phyloP scores from a whole-genome alignment of 441 rosid genomes.

The Cnidoscolus chayamansa region DNA sequence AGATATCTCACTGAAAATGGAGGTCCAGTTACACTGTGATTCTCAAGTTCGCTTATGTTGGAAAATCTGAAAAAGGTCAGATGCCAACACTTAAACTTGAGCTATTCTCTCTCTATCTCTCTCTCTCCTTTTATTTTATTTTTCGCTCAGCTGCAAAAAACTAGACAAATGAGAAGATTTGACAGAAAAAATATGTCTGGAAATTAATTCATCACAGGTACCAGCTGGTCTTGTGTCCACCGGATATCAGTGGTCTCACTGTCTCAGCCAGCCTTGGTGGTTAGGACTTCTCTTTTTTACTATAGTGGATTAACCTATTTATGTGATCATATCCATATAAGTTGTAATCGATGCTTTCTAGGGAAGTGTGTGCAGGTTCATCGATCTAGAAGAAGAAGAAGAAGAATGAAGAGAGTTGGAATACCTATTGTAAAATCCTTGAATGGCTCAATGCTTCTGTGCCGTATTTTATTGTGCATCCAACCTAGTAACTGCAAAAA shows the following conservation, averaged over 20 bases:
- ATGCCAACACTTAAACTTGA: not conserved
- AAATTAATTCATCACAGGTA: not conserved
- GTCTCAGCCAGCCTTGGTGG: slow-evolving; percentile 10
- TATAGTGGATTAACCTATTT: not conserved
- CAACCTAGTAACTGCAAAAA: slow-evolving; percentile 76
- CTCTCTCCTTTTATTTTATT: not conserved
- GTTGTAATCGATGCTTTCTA: slow-evolving; percentile 16
- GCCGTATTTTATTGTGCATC: slow-evolving; percentile 63
- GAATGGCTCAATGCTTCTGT: slow-evolving; percentile 46
- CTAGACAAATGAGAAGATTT: not conserved
- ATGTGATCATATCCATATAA: slow-evolving; percentile 9
- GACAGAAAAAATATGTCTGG: not conserved
- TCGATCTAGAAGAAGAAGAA: slow-evolving; percentile 10
- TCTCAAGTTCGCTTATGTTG: slow-evolving; percentile 1
- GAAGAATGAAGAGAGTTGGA: slow-evolving; percentile 28
- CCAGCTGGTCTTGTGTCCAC: slow-evolving; percentile 1
- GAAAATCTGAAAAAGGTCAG: slow-evolving; percentile 8
- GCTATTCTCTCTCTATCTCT: not conserved
- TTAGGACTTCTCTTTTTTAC: not conserved
- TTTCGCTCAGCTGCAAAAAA: slow-evolving; percentile 5
- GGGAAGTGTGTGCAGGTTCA: slow-evolving; percentile 3
- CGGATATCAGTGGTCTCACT: slow-evolving; percentile 6
- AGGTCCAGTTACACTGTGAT: not conserved
- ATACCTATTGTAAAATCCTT: slow-evolving; percentile 71
- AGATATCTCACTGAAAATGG: not conserved